A percentile compares a stretch with the other conserved stretches of the same genome.
These are phyloP conservation scores for Dissophora globulifera DNA, from an alignment of 192 early-diverging fungal species.

Conservation along the genomic window DNA sequence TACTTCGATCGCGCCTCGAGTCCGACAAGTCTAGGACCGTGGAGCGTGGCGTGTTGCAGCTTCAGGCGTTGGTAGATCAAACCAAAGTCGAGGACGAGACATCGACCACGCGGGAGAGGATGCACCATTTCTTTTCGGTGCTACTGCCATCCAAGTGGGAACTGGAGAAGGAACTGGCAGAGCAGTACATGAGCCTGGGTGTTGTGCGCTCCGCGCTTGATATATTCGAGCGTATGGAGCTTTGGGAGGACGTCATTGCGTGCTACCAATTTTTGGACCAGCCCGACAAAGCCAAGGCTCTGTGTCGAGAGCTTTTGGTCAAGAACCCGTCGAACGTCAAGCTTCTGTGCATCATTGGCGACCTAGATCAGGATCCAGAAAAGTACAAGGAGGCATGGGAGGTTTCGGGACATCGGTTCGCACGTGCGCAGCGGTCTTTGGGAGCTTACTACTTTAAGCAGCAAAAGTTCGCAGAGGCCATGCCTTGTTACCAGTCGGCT, in stretches of 20 bases:
- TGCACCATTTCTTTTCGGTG: conserved; percentile 83
- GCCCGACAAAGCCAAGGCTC: conserved; percentile 84
- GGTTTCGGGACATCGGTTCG: conserved; percentile 80
- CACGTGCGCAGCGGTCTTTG: conserved; percentile 95
- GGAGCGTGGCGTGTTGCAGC: conserved; percentile 88
- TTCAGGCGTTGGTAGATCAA: conserved; percentile 98
- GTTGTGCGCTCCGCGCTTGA: conserved; percentile 92
- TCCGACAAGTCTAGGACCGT: conserved; percentile 85
- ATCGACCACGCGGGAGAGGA: conserved; percentile 75
- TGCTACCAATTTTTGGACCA: conserved; percentile 91
- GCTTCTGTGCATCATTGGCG: conserved; percentile 90
- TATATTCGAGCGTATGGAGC: conserved; percentile 92
- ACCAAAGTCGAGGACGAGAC: conserved; percentile 72
- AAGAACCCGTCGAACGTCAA: conserved; percentile 80
- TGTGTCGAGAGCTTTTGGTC: conserved; percentile 74
- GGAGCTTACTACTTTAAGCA: conserved; percentile 83
- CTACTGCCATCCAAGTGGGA: conserved; percentile 94
- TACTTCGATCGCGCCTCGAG: conserved; percentile 93
- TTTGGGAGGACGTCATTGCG: conserved; percentile 96
- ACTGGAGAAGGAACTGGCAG: conserved; percentile 92
- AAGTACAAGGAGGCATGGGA: conserved; percentile 92
- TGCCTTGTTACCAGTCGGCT: conserved; percentile 84
- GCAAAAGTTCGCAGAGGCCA: conserved; percentile 68
- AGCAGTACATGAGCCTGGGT: conserved; percentile 85
- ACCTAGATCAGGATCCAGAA: conserved; percentile 79